Base-by-base conservation (phyloP, 2,329 filamentous ascomycete species). In the Hymenoscyphus linearis region DNA sequence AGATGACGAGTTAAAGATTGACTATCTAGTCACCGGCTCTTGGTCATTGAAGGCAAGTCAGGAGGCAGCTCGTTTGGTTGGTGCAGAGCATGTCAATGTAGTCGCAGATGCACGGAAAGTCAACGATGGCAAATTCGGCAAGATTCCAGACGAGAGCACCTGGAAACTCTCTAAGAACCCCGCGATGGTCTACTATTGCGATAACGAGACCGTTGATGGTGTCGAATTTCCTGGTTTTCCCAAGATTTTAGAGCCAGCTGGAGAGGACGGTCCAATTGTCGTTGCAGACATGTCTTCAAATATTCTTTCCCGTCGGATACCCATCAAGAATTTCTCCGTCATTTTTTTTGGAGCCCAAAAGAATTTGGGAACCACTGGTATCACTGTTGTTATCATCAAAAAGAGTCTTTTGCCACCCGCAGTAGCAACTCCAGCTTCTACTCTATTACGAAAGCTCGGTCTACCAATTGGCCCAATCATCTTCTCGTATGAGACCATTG, bases 271-370 rank as follows among this genome's bases (percentile, higher is more conserved):
- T 35, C 86, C 87, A 0, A 83, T 96, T 62, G 88, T 98, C 5
- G 88, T 96, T 4, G 91, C 90, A 22, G 93, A 98, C 75, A 96
- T 98, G 90, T 89, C 85, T 54, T 96, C 91, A 62, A 98, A 97
- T 75, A 96, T 98, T 72, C 85, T 98, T 57, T 91, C 90, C 54
- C 81, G 91, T 52, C 83, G 82, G 64, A 83, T 97, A 26, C 87
- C 93, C 36, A 83, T 96, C 55, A 80, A 79, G 67, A 93, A 95
- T 72, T 96, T 88, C 76, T 88, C 87, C 0, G 79, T 88, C 67
- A 89, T 98, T 72, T 97, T 97, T 78, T 96, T 92, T 64, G 92
- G 93, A 54, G 92, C 93, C 0, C 93, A 97, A 74, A 97, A 98
- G 84, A 97, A 98, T 76, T 82, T 97, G 12, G 93, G 93, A 31